Base-by-base conservation (phyloP, 169 alveolate genomes). In the Eimeria necatrix region DNA sequence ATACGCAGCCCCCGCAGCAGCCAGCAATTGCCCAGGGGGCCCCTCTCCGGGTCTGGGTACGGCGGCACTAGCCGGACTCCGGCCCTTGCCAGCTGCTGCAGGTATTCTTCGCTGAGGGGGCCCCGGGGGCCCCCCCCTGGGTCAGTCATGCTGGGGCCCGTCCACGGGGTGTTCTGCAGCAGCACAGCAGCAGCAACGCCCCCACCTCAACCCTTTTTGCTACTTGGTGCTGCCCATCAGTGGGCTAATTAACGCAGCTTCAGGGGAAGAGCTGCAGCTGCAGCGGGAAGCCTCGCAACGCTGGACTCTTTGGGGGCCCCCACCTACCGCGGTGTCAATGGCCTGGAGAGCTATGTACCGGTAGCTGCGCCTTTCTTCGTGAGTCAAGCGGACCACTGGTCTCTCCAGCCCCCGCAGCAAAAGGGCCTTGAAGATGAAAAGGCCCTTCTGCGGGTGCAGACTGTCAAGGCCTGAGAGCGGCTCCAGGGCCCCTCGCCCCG, bases 21-120 rank as follows among this genome's bases (percentile, higher is more conserved):
- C 61, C 22, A 86, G 83, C 84, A 86, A 26, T 86, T 86, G 20
- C 93, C 93, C 5, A 32, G 53, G 49, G 93, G 93, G 81, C 93
- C 93, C 68, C 20, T n/a, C 26, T 41, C 48, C 5, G 83, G 84
- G 48, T 86, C 84, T 0, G 93, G 93, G 59, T 86, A 52, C 0
- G 93, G 93, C 61, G 26, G 56, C 16, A 41, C 84, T 16, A 86
- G 93, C 26, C 83, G 59, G 49, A 56, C 61, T 2, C 80, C 48
- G n/a, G 46, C 73, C 6, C 22, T 20, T 0, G 3, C 16, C 41
- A 86, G 68, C 41, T 86, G 56, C 7, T 26, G 46, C 52, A 59
- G 60, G 61, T 53, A 81, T 3, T 3, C 48, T 14, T n/a, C 70
- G 52, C 70, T 53, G 14, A 49, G 46, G 8, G 87, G 56, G 8